Conservation (phyloP, 1,284 basidiomycete species). For the Austroboletus novae-zelandiae region DNA sequence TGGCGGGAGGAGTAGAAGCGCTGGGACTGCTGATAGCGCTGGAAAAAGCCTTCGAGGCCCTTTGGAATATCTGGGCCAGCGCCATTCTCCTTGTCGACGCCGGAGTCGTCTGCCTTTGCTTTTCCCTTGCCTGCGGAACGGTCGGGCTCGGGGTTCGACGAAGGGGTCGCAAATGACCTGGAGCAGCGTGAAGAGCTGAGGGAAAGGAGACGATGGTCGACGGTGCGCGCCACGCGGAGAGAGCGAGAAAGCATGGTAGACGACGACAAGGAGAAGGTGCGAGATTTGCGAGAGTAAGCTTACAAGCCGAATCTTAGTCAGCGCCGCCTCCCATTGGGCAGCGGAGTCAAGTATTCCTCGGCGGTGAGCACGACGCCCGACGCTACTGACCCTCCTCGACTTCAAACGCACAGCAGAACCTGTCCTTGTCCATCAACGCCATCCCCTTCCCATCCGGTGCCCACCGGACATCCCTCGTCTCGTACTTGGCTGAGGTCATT, state of each 20-base stretch:
- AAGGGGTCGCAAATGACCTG: conserved; percentile 44
- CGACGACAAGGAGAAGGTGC: neutral
- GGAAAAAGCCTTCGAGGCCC: conserved; percentile 76
- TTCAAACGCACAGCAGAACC: conserved; percentile 83
- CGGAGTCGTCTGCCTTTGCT: conserved; percentile 34
- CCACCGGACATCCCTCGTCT: conserved; percentile 67
- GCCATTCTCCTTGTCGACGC: conserved; percentile 20
- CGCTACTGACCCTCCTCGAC: conserved; percentile 40
- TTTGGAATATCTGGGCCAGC: conserved; percentile 38
- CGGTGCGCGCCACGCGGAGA: conserved; percentile 25
- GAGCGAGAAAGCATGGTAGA: conserved; percentile 32
- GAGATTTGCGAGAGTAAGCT: neutral
- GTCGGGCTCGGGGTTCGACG: conserved; percentile 24
- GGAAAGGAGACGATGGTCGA: conserved; percentile 18
- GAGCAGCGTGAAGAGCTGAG: conserved; percentile 22
- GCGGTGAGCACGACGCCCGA: too few species aligned
- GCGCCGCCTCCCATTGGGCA: conserved; percentile 3
- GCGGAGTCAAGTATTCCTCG: too few species aligned
- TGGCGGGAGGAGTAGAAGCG: conserved; percentile 32
- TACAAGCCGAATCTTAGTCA: conserved; percentile 28
- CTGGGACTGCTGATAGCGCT: conserved; percentile 63
- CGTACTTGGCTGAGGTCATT: conserved; percentile 53
- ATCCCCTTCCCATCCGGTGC: conserved; percentile 82
- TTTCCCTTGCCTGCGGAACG: conserved; percentile 39
- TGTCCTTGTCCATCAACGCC: conserved; percentile 65